Evolutionary conservation across 352 stramenopile species (phyloP).

Genomic region (Pelagophyceae sp.): DNA sequence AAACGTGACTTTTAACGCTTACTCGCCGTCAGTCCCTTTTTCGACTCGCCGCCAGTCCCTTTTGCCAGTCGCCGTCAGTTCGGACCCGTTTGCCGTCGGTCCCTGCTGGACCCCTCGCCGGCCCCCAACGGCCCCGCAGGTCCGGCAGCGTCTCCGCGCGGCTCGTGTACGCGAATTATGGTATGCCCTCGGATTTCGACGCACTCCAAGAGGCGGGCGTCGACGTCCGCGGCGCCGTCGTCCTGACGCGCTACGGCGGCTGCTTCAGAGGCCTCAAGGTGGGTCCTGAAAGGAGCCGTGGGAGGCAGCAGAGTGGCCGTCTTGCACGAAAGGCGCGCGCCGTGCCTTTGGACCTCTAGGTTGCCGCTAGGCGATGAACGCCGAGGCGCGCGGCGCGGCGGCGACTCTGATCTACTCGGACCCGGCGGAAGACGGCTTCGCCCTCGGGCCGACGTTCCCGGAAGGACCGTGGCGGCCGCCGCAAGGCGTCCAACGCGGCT

Average conservation of each 20-base stretch:
- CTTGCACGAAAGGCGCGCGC: too few species aligned
- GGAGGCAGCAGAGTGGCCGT: neutral
- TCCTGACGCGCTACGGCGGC: conserved; percentile 65
- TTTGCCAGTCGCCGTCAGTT: too few species aligned
- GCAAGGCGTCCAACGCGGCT: conserved; percentile 68
- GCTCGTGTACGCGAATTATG: conserved; percentile 76
- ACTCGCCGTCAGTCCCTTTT: conserved; percentile 60
- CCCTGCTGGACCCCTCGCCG: too few species aligned
- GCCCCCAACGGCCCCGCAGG: too few species aligned
- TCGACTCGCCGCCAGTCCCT: conserved; percentile 57
- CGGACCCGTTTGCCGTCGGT: too few species aligned
- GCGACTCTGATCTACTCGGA: conserved; percentile 76
- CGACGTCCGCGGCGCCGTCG: conserved; percentile 62
- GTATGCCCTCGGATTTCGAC: conserved; percentile 62
- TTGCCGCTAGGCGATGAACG: conserved; percentile 70
- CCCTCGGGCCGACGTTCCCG: conserved; percentile 55
- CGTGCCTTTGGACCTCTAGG: too few species aligned
- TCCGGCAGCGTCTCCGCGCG: too few species aligned
- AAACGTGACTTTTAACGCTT: conserved; percentile 64
- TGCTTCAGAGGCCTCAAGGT: conserved; percentile 44
- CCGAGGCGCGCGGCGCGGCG: conserved; percentile 58
- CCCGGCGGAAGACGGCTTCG: conserved; percentile 65
- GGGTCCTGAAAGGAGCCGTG: too few species aligned
- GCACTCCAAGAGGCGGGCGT: conserved; percentile 58
- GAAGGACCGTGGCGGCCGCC: conserved; percentile 63